These are phyloP conservation scores for Oryza punctata DNA, from an alignment of 176 grass and related monocot species.

Conservation along the genomic window DNA sequence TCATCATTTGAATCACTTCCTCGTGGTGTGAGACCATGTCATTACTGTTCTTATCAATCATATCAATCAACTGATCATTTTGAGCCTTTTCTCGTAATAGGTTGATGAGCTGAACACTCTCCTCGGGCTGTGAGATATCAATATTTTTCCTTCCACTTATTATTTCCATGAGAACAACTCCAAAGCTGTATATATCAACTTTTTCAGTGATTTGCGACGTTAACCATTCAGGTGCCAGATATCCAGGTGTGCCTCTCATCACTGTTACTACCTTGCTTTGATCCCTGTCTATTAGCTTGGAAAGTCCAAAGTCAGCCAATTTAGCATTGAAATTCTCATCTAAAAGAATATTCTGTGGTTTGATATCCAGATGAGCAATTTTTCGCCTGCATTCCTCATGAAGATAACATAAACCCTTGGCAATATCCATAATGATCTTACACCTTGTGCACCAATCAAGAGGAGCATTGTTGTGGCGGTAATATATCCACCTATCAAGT, in stretches of 20 bases:
- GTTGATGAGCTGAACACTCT: constrained; percentile 31
- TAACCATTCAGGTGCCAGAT: constrained; percentile 48
- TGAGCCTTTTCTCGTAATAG: constrained; percentile 30
- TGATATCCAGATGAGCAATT: constrained; percentile 47
- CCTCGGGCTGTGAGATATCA: constrained; percentile 26
- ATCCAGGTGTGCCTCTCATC: constrained; percentile 47
- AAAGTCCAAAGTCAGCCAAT: constrained; percentile 38
- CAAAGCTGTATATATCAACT: constrained; percentile 40
- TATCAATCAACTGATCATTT: constrained; percentile 18
- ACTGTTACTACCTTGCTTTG: constrained; percentile 46
- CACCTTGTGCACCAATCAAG: constrained; percentile 32
- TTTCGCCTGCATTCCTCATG: constrained; percentile 38
- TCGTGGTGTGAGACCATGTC: constrained; percentile 12
- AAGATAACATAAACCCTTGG: constrained; percentile 44
- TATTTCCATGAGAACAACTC: constrained; percentile 32
- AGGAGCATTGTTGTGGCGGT: constrained; percentile 16
- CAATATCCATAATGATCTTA: constrained; percentile 30
- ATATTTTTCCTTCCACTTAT: constrained; percentile 31
- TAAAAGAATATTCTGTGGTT: constrained; percentile 39
- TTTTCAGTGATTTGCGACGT: constrained; percentile 36
- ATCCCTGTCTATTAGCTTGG: constrained; percentile 46
- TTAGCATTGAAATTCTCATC: constrained; percentile 40
- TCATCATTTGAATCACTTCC: constrained; percentile 37
- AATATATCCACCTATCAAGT: constrained; percentile 43
- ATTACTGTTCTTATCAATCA: constrained; percentile 23